Conservation (phyloP, 129 eudicot genomes). For the Lactuca saligna region DNA sequence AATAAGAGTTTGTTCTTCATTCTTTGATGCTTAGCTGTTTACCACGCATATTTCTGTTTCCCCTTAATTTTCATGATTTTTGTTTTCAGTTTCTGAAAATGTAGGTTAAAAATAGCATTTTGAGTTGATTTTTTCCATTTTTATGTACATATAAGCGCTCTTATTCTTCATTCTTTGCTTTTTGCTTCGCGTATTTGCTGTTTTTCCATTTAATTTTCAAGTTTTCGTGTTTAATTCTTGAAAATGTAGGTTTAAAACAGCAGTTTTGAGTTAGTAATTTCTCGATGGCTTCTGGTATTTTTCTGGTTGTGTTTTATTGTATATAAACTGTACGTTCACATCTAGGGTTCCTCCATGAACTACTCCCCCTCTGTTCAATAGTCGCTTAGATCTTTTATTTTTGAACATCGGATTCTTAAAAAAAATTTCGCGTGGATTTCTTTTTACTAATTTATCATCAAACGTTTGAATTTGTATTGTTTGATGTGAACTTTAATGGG, state of each 20-base stretch:
- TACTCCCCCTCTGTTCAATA: neutral
- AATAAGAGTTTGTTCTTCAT: constrained; percentile 4
- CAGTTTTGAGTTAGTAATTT: constrained; percentile 1
- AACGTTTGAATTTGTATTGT: constrained; percentile 4
- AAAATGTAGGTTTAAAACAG: constrained; percentile 29
- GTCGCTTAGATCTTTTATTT: constrained; percentile 1
- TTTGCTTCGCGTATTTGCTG: neutral
- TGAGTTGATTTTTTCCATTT: neutral
- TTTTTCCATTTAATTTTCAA: constrained; percentile 7
- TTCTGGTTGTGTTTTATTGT: neutral
- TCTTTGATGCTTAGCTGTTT: constrained; percentile 3
- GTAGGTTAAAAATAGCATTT: constrained; percentile 14
- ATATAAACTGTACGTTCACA: neutral
- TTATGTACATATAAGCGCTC: neutral
- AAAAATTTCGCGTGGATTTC: neutral
- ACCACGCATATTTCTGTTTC: neutral
- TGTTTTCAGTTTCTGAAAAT: constrained; percentile 22
- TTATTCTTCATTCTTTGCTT: constrained; percentile 11
- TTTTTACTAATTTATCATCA: constrained; percentile 16
- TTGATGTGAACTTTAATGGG: constrained; percentile 14
- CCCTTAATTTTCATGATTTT: constrained; percentile 20
- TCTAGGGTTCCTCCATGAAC: constrained; percentile 8
- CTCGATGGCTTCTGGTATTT: neutral
- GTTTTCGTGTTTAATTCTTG: constrained; percentile 11
- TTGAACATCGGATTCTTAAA: constrained; percentile 29